Evolutionary conservation across 164 flowering plant species (phyloP), one percentile per base, ranked within the genome.

Genomic region (Vitis riparia): DNA sequence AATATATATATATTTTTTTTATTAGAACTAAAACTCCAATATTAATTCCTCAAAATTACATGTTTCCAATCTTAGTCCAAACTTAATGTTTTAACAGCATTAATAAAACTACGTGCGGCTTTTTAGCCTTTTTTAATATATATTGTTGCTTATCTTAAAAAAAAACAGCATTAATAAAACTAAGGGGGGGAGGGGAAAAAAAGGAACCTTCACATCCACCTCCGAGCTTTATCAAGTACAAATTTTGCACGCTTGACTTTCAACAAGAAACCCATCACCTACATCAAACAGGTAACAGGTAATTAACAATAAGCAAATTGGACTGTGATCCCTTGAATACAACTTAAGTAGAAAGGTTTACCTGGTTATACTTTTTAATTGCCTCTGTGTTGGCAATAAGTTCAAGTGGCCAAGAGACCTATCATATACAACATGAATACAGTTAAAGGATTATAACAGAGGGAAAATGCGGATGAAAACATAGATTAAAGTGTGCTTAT

Each of bases 361-460:
- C 99, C 95, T 92, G 97, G 73, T 96, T 93, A 78, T 93, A 96
- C 78, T 96, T 96, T 77, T 86, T 89, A 51, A 92, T 82, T 66
- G 97, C 91, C 76, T 92, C 97, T 10, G 79, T 50, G 68, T 93
- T 93, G 49, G 93, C 98, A 77, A 93, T 92, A 55, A 96, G 91
- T 74, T 96, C 99, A 76, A 96, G 97, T 5, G 99, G 99, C 98
- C 99, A 96, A 62, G 99, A 72, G 62, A 96, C 97, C 99, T 93
- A 71, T 17, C 68, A 77, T 32, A 66, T 68, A 16, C 66, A 52
- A 72, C 19, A 61, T 3, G 57, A 12, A 63, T 29, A 44, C 44
- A 47, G 2, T 32, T 29, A 11, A 50, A 64, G 8, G 44, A 59
- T 5, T 15, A n/a, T 4, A 32, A 9, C 15, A 16, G 15, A 2